Conservation (phyloP, 495 filamentous ascomycete genomes). For the Penicillium verhagenii region DNA sequence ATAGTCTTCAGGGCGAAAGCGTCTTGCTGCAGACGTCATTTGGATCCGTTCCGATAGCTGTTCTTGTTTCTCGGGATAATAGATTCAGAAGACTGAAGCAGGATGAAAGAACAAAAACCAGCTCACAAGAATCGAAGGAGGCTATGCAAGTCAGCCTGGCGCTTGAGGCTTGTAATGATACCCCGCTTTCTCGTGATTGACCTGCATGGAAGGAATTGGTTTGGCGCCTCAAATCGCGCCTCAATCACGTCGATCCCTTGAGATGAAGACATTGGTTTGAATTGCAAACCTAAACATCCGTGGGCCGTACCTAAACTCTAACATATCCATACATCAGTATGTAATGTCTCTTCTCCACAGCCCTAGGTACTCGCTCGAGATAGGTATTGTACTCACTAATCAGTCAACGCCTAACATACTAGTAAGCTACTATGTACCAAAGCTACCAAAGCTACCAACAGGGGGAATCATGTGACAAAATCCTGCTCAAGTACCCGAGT, state of each 20-base stretch:
- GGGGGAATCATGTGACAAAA: too few relatives aligned
- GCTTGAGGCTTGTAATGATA: not conserved
- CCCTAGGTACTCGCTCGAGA: too few relatives aligned
- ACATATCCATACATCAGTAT: too few relatives aligned
- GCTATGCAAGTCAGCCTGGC: not conserved
- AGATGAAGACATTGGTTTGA: not conserved
- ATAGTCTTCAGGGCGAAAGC: constrained; percentile 18
- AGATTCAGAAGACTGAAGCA: not conserved
- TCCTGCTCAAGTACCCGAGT: too few relatives aligned
- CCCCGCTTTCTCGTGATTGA: not conserved
- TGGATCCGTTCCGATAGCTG: not conserved
- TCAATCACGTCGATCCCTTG: not conserved
- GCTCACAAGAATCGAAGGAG: not conserved
- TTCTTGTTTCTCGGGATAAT: not conserved
- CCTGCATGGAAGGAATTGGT: not conserved
- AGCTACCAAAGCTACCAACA: too few relatives aligned
- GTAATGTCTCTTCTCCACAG: too few relatives aligned
- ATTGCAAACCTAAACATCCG: not conserved
- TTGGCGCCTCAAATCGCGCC: not conserved
- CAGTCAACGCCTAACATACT: too few relatives aligned
- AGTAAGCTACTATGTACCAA: too few relatives aligned
- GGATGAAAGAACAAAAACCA: not conserved
- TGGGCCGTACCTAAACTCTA: too few relatives aligned
- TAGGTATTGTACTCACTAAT: too few relatives aligned
- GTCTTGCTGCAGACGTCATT: not conserved